phyloP scores from a whole-genome alignment of 2,329 filamentous ascomycete species.

The Sarocladium kiliense region DNA sequence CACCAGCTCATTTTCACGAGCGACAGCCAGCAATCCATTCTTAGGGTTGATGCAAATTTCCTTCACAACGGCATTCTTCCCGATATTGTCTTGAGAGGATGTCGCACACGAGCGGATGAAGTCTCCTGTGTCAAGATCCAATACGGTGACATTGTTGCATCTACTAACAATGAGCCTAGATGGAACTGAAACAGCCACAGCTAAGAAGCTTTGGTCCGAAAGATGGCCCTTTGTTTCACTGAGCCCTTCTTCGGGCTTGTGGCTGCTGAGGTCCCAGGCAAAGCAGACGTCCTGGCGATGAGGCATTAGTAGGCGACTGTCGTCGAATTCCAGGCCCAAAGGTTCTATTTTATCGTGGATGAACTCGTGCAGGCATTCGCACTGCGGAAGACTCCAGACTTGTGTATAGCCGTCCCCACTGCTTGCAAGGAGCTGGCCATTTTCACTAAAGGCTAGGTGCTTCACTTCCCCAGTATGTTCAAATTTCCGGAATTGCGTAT shows the following conservation, averaged over 20 bases:
- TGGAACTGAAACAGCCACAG: not conserved
- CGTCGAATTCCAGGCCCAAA: not conserved
- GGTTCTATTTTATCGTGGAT: not conserved
- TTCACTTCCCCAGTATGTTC: not conserved
- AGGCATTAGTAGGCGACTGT: not conserved
- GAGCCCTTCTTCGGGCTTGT: not conserved
- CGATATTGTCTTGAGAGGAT: not conserved
- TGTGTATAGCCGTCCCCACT: not conserved
- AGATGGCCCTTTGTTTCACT: not conserved
- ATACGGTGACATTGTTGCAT: not conserved
- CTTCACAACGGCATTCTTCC: not conserved
- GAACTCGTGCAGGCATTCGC: not conserved
- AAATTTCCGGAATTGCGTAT: not conserved
- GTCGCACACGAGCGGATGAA: not conserved
- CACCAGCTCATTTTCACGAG: not conserved
- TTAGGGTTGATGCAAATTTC: not conserved
- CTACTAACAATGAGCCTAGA: not conserved
- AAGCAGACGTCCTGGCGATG: not conserved
- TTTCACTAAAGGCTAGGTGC: not conserved
- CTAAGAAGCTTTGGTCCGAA: not conserved
- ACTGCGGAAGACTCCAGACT: not conserved
- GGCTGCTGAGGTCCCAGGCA: not conserved
- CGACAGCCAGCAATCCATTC: not conserved
- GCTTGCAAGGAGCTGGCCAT: not conserved
- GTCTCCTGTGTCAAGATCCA: not conserved